phyloP scores from a whole-genome alignment of 129 eudicot species.

The Chrysanthemum lavandulifolium region DNA sequence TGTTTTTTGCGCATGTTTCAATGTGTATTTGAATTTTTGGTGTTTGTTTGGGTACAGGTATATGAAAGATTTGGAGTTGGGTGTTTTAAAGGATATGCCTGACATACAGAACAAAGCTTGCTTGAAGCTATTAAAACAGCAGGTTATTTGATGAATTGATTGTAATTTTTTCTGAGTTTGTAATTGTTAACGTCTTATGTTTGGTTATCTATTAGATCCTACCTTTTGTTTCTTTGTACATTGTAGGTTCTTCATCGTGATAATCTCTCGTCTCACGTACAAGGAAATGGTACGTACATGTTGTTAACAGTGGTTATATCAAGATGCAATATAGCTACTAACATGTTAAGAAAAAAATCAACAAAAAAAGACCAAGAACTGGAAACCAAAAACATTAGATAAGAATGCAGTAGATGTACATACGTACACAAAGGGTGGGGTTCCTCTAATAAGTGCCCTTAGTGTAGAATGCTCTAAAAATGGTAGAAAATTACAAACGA shows the following conservation, averaged over 20 bases:
- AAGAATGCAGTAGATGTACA: slow-evolving; percentile 14
- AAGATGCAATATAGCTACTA: neutral
- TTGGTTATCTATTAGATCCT: neutral
- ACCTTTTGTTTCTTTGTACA: slow-evolving; percentile 2
- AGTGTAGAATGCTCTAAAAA: too few species aligned
- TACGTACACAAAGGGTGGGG: neutral
- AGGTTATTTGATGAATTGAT: slow-evolving; percentile 39
- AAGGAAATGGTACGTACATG: slow-evolving; percentile 64
- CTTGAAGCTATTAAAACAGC: slow-evolving; percentile 67
- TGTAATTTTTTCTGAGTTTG: neutral
- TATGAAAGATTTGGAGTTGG: slow-evolving; percentile 77
- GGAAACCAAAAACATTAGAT: slow-evolving; percentile 10
- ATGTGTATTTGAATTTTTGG: neutral
- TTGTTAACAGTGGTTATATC: neutral
- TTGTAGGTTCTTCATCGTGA: slow-evolving; percentile 56
- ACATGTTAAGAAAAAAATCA: neutral
- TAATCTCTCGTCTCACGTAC: slow-evolving; percentile 67
- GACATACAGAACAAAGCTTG: slow-evolving; percentile 60
- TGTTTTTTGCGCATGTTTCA: neutral
- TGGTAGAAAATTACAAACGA: too few species aligned
- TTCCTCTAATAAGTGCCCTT: neutral
- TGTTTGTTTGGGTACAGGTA: slow-evolving; percentile 43
- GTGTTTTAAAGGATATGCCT: slow-evolving; percentile 80
- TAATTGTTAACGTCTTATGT: neutral
- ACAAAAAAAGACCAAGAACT: neutral